A percentile compares a stretch with the other conserved stretches of the same genome.
Conservation (phyloP, 2,329 filamentous ascomycete genomes). For the Hypoxylon sp. region DNA sequence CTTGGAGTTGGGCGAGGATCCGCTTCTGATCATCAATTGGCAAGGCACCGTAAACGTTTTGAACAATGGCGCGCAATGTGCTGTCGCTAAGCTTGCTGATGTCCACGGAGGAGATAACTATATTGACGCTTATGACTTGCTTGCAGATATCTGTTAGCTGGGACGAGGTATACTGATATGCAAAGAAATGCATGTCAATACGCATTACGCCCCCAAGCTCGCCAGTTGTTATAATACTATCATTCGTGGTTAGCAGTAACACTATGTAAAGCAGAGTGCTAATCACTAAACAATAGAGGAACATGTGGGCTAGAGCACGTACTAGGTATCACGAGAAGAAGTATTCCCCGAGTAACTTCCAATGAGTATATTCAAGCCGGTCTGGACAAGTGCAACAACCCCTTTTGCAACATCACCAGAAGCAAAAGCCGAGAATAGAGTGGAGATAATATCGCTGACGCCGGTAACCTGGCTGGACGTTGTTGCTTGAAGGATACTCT, state of each 20-base stretch:
- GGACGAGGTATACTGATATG: constrained; percentile 1
- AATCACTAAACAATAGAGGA: not conserved
- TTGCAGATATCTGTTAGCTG: constrained; percentile 5
- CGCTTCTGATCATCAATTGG: constrained; percentile 1
- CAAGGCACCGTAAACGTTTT: constrained; percentile 1
- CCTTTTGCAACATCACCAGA: not conserved
- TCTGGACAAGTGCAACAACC: not conserved
- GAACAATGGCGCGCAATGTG: constrained; percentile 1
- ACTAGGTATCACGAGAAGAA: constrained; percentile 7
- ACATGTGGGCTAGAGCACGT: not conserved
- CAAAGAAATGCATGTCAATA: constrained; percentile 8
- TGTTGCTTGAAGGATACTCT: not conserved
- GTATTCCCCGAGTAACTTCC: constrained; percentile 4
- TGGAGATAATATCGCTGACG: not conserved
- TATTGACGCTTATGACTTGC: constrained; percentile 7
- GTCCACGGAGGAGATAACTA: constrained; percentile 1
- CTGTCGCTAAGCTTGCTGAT: not conserved
- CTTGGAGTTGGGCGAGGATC: constrained; percentile 2
- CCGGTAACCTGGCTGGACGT: constrained; percentile 2
- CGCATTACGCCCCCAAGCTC: constrained; percentile 1
- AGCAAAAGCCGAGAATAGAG: not conserved
- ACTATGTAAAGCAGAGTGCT: not conserved
- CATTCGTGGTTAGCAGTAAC: not conserved
- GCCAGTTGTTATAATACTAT: not conserved
- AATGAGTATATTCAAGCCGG: not conserved